Conservation (phyloP, 2,329 filamentous ascomycete species). For the Elsinoe batatas region DNA sequence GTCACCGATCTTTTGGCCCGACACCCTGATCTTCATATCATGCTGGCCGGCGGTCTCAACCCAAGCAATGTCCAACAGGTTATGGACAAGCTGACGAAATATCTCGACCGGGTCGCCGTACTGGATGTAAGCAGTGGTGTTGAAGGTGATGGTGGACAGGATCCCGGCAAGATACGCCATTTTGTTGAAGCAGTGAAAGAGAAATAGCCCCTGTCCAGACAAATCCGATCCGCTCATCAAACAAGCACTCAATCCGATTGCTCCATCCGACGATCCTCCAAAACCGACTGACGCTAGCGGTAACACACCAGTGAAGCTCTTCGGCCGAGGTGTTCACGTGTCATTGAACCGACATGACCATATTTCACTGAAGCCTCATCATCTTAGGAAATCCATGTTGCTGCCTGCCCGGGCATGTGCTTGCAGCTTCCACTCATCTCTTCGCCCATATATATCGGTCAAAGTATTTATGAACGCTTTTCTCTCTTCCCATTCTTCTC, state of each 20-base stretch:
- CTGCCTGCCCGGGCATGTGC: background rate
- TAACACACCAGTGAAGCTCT: no score
- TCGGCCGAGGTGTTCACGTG: no score
- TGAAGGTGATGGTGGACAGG: slow-evolving; percentile 73
- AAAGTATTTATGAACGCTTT: background rate
- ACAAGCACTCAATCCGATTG: no score
- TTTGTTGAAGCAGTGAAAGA: slow-evolving; percentile 13
- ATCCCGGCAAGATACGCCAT: slow-evolving; percentile 65
- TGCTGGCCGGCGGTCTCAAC: slow-evolving; percentile 78
- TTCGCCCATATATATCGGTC: background rate
- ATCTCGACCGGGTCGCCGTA: slow-evolving; percentile 57
- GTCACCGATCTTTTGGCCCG: slow-evolving; percentile 57
- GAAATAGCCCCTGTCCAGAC: background rate
- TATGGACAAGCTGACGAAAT: slow-evolving; percentile 52
- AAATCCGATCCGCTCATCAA: no score
- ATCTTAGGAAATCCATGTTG: no score
- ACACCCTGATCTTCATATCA: slow-evolving; percentile 61
- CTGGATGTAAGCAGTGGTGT: slow-evolving; percentile 95
- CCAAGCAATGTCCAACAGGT: slow-evolving; percentile 65
- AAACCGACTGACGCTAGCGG: no score
- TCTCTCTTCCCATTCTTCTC: background rate
- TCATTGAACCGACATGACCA: no score
- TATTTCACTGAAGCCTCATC: no score
- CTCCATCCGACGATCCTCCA: no score
- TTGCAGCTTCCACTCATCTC: background rate